Evolutionary conservation across 495 filamentous ascomycete species (phyloP).

Genomic region (Cercophora samala): DNA sequence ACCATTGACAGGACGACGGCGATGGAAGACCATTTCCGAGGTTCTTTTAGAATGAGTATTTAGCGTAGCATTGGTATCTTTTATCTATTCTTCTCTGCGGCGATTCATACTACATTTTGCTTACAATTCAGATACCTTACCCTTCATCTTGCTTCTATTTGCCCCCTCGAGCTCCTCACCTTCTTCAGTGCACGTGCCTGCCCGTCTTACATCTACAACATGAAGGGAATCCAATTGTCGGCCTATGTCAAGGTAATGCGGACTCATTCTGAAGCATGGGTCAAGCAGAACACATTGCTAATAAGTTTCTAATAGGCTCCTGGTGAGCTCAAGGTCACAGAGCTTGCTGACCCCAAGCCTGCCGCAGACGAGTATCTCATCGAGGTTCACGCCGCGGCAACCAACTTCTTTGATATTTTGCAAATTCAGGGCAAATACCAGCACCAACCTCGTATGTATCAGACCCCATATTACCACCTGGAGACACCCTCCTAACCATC

Average conservation of each 20-base stretch:
- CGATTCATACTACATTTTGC: not conserved
- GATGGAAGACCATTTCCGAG: conserved; percentile 10
- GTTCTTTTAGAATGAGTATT: not conserved
- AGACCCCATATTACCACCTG: not conserved
- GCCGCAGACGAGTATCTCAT: conserved; percentile 75
- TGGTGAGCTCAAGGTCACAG: conserved; percentile 68
- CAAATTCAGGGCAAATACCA: conserved; percentile 82
- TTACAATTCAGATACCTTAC: not conserved
- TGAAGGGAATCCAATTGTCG: conserved; percentile 81
- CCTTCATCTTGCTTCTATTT: not conserved
- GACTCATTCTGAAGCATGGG: not conserved
- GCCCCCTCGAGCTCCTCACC: not conserved
- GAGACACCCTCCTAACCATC: conserved; percentile 1
- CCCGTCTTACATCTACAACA: conserved; percentile 33
- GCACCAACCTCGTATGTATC: conserved; percentile 50
- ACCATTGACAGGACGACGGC: not conserved
- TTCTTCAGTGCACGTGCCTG: not conserved
- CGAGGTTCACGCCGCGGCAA: conserved; percentile 79
- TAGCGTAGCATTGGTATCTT: conserved; percentile 3
- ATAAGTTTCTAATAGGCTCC: conserved; percentile 46
- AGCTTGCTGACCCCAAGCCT: conserved; percentile 69
- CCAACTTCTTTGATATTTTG: conserved; percentile 94
- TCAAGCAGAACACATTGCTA: not conserved
- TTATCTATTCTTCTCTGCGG: not conserved
- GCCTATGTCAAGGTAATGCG: conserved; percentile 65